These are phyloP conservation scores for Boechera retrofracta DNA, from an alignment of 345 rosid genomes.

Conservation along the genomic window DNA sequence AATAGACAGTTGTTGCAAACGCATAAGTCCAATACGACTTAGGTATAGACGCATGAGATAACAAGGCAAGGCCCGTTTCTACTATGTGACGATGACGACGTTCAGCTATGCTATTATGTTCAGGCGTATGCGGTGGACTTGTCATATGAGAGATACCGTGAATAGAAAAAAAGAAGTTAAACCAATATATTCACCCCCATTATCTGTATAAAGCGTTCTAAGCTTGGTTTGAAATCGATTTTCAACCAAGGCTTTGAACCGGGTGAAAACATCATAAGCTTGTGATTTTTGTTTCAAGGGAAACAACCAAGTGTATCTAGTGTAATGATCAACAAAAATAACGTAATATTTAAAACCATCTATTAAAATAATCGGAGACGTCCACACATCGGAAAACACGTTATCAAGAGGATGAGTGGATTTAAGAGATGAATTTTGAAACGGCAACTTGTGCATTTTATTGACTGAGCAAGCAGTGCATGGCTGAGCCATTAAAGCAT, in stretches of 20 bases:
- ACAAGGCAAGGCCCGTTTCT: background rate
- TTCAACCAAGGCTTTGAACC: too few species aligned
- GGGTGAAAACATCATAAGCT: background rate
- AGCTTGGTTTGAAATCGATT: too few species aligned
- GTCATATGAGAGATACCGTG: background rate
- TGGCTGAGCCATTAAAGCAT: too few species aligned
- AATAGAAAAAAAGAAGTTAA: too few species aligned
- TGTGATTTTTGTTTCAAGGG: background rate
- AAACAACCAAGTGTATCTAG: background rate
- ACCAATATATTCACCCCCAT: too few species aligned
- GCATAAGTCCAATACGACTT: background rate
- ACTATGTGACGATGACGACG: background rate
- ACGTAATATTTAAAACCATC: background rate
- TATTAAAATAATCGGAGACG: fast-evolving
- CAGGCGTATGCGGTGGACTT: background rate
- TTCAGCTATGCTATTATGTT: background rate
- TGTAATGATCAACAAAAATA: background rate
- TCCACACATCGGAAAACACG: background rate
- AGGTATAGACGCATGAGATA: background rate
- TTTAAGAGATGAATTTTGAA: too few species aligned
- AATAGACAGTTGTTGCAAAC: background rate
- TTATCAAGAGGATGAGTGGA: too few species aligned
- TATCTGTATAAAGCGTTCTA: too few species aligned
- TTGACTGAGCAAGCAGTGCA: too few species aligned
- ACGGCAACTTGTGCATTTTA: too few species aligned